Percentiles rank a stretch among this genome's conserved stretches.
Evolutionary conservation across 2,329 filamentous ascomycete genomes (phyloP).

Genomic region (Dactylonectria estremocensis): DNA sequence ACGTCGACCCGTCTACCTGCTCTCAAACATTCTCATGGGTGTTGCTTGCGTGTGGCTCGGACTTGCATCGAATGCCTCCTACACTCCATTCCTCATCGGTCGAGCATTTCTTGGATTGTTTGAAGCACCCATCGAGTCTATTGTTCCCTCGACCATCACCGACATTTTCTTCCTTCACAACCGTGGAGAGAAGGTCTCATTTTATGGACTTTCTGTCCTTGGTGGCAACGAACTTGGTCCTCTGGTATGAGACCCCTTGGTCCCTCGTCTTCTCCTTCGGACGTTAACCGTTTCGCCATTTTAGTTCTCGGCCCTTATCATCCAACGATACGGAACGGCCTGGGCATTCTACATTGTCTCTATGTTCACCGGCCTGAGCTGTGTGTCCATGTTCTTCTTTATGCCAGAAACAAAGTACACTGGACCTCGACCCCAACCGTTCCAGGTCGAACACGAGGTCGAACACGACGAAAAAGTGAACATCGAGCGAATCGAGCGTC

Average conservation of each 20-base stretch:
- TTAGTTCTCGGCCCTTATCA: constrained; percentile 24
- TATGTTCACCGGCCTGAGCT: constrained; percentile 25
- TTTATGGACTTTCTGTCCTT: constrained; percentile 23
- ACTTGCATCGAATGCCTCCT: constrained; percentile 19
- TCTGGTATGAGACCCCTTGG: constrained; percentile 5
- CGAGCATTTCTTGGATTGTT: constrained; percentile 23
- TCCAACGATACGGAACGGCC: constrained; percentile 20
- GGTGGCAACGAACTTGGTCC: constrained; percentile 29
- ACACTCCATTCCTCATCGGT: constrained; percentile 21
- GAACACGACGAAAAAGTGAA: constrained; percentile 4
- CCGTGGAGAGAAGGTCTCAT: constrained; percentile 23
- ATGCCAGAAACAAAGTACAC: constrained; percentile 27
- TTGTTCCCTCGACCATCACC: constrained; percentile 25
- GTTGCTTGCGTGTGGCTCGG: constrained; percentile 26
- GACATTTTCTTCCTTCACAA: constrained; percentile 27
- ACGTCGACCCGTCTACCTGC: constrained; percentile 19
- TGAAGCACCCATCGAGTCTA: constrained; percentile 23
- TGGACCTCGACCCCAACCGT: constrained; percentile 13
- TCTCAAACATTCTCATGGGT: constrained; percentile 24
- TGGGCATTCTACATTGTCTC: constrained; percentile 26
- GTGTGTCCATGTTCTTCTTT: constrained; percentile 28
- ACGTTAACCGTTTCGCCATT: not conserved
- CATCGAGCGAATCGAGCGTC: constrained; percentile 2
- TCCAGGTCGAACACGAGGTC: not conserved
- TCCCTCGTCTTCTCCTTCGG: not conserved